Percentiles rank a stretch among this genome's conserved stretches.
Conservation (phyloP, 805 yeast genomes). For the Saturnispora sanitii region DNA sequence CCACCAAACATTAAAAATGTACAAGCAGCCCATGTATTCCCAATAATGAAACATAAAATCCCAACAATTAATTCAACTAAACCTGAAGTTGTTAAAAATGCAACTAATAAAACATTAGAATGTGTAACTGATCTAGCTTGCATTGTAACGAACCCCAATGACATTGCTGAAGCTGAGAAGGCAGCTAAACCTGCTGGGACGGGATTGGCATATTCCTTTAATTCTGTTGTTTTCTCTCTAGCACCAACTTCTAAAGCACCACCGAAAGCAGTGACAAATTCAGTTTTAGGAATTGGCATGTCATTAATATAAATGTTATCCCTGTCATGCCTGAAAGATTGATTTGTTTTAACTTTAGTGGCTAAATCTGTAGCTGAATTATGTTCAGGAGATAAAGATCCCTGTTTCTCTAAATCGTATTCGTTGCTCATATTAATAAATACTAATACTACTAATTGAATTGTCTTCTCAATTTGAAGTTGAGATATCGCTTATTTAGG, state of each 20-base stretch:
- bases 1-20: slow-evolving; percentile 46
- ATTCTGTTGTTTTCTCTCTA: slow-evolving; percentile 20
- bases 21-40: slow-evolving; percentile 48
- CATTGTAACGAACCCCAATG: slow-evolving; percentile 36
- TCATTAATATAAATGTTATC: slow-evolving; percentile 35
- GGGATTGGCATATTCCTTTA: slow-evolving; percentile 32
- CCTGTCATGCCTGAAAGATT: slow-evolving; percentile 31
- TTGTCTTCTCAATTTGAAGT: not conserved
- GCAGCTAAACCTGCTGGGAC: slow-evolving; percentile 47
- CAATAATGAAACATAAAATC: slow-evolving; percentile 38
- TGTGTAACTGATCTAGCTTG: slow-evolving; percentile 37
- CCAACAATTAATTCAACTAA: slow-evolving; percentile 41
- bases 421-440: slow-evolving; percentile 12
- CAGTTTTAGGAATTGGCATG: slow-evolving; percentile 38
- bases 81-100: slow-evolving; percentile 42
- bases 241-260: slow-evolving; percentile 42
- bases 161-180: slow-evolving; percentile 37
- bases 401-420: slow-evolving; percentile 23
- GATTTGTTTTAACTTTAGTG: slow-evolving; percentile 6
- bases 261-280: slow-evolving; percentile 54
- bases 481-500: not conserved
- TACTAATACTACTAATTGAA: slow-evolving; percentile 8
- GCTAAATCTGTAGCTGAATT: slow-evolving; percentile 5
- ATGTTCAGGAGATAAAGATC: not conserved
- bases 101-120: slow-evolving; percentile 36